These are phyloP conservation scores for Setaria italica DNA, from an alignment of 202 grass and related monocot genomes.

Conservation along the genomic window DNA sequence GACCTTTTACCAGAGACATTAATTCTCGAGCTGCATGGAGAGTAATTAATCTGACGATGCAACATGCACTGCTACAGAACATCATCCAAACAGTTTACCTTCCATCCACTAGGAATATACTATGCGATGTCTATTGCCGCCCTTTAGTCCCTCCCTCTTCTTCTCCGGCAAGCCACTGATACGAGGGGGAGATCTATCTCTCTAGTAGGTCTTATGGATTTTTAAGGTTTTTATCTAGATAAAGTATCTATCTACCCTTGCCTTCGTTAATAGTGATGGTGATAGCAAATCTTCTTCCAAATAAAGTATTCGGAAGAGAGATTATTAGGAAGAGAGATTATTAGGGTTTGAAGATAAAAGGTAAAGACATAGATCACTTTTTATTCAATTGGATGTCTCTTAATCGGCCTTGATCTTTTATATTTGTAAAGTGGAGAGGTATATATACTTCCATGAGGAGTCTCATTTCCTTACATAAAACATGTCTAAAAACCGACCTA, in stretches of 20 bases:
- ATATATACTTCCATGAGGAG: not conserved
- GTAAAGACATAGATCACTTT: not conserved
- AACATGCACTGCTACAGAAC: not conserved
- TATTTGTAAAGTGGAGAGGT: too few relatives aligned
- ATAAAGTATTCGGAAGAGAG: not conserved
- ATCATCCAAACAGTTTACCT: not conserved
- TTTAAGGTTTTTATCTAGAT: not conserved
- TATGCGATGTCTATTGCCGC: not conserved
- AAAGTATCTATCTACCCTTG: not conserved
- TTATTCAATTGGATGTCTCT: not conserved
- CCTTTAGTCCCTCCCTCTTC: not conserved
- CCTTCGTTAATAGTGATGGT: not conserved
- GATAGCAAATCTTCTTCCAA: not conserved
- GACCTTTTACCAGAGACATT: constrained; percentile 21
- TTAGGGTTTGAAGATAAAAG: not conserved
- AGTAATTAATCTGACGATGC: not conserved
- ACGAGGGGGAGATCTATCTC: not conserved
- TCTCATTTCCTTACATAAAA: not conserved
- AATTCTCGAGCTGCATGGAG: constrained; percentile 14
- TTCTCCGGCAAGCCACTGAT: not conserved
- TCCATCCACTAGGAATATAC: not conserved
- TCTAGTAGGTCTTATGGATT: not conserved
- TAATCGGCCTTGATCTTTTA: too few relatives aligned
- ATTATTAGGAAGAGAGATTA: not conserved
- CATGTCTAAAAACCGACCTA: not conserved